These are phyloP conservation scores for Candida suzukii DNA, from an alignment of 805 yeast genomes.

Conservation along the genomic window DNA sequence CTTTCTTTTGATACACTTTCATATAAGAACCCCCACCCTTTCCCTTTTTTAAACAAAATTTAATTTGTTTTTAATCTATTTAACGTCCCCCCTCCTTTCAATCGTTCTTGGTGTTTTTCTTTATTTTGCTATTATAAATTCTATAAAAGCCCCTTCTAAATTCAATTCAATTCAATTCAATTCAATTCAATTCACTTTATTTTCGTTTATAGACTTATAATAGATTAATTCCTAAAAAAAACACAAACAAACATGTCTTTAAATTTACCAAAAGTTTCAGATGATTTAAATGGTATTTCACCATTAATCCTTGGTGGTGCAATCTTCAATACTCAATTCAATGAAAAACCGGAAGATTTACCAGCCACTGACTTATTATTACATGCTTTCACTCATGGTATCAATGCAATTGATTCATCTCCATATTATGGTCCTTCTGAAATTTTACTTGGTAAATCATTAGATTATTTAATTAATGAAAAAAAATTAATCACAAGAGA, in stretches of 20 bases:
- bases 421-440: constrained; percentile 94
- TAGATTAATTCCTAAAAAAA: too few species aligned
- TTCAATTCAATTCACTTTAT: too few species aligned
- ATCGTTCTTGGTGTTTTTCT: too few species aligned
- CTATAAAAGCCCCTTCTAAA: too few species aligned
- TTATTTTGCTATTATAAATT: too few species aligned
- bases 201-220: too few species aligned
- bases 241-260: constrained; percentile 10
- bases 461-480: constrained; percentile 28
- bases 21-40: too few species aligned
- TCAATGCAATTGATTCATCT: constrained; percentile 80
- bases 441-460: constrained; percentile 59
- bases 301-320: constrained; percentile 83
- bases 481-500: constrained; percentile 46
- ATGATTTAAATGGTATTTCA: constrained; percentile 30
- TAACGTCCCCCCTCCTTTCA: too few species aligned
- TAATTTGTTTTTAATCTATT: too few species aligned
- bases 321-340: constrained; percentile 75
- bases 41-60: too few species aligned
- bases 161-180: too few species aligned
- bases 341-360: constrained; percentile 54
- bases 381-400: constrained; percentile 58
- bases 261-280: constrained; percentile 15
- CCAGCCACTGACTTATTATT: constrained; percentile 52
- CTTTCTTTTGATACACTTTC: too few species aligned